phyloP scores from a whole-genome alignment of 805 yeast species.

The Groenewaldozyma tartarivorans region DNA sequence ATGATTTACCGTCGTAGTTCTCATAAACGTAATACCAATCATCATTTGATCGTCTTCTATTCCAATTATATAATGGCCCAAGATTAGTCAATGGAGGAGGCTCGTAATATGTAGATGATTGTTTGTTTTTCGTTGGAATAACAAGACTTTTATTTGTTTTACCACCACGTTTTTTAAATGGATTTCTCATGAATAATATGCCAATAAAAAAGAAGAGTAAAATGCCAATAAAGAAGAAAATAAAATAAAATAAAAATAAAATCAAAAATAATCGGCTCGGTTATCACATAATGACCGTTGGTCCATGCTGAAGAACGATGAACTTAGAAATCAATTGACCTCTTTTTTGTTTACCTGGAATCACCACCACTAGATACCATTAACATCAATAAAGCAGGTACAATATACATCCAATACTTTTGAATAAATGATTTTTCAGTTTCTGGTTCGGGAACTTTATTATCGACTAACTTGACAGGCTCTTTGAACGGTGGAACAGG shows the following conservation, averaged over 20 bases:
- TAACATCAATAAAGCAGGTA: constrained; percentile 19
- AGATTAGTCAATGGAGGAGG: neutral
- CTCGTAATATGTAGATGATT: neutral
- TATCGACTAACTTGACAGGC: constrained; percentile 20
- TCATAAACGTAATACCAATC: neutral
- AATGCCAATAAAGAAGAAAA: too few relatives aligned
- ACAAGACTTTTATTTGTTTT: neutral
- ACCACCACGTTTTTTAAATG: neutral
- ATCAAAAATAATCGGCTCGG: too few relatives aligned
- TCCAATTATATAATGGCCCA: neutral
- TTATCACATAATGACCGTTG: too few relatives aligned
- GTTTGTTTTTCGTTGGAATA: neutral
- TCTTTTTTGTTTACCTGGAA: too few relatives aligned
- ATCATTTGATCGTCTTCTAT: neutral
- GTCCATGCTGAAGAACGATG: too few relatives aligned
- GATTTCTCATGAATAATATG: neutral
- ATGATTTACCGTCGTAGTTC: neutral
- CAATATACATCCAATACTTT: constrained; percentile 23
- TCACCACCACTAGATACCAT: constrained; percentile 16
- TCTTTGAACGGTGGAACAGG: constrained; percentile 15
- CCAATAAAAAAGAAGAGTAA: neutral
- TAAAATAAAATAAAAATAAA: too few relatives aligned
- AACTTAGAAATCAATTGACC: too few relatives aligned
- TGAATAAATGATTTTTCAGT: constrained; percentile 20
- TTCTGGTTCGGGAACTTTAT: constrained; percentile 18